These are phyloP conservation scores for Macrophomina pseudophaseolina DNA, from an alignment of 2,329 filamentous ascomycete genomes.

Conservation along the genomic window DNA sequence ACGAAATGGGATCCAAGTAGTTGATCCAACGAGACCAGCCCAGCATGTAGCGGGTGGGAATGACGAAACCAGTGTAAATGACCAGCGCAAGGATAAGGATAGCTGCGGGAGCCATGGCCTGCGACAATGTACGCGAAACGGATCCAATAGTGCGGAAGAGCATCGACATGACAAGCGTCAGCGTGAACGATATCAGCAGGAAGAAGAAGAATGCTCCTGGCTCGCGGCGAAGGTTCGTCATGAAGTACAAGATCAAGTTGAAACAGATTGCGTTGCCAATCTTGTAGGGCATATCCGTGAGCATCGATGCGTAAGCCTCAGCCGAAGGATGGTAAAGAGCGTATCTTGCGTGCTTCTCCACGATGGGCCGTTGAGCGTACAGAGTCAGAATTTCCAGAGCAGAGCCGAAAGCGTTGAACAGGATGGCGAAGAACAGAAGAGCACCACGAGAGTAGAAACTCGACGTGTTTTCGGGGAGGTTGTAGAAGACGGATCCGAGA, in stretches of 20 bases:
- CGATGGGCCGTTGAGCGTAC: constrained; percentile 83
- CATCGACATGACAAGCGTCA: constrained; percentile 51
- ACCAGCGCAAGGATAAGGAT: constrained; percentile 65
- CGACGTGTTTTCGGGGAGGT: constrained; percentile 63
- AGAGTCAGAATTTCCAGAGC: constrained; percentile 80
- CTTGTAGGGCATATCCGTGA: constrained; percentile 54
- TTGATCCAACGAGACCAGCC: constrained; percentile 82
- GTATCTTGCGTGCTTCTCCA: constrained; percentile 84
- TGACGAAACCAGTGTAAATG: constrained; percentile 63
- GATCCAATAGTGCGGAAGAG: constrained; percentile 60
- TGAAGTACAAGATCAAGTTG: constrained; percentile 57
- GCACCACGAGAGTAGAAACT: constrained; percentile 78
- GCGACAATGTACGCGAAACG: constrained; percentile 66
- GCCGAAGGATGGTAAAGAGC: constrained; percentile 85
- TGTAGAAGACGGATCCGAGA: constrained; percentile 78
- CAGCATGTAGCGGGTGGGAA: constrained; percentile 65
- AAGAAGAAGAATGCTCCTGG: constrained; percentile 57
- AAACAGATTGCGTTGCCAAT: constrained; percentile 48
- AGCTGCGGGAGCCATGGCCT: constrained; percentile 59
- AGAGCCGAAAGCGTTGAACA: constrained; percentile 79
- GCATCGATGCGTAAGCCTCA: constrained; percentile 73
- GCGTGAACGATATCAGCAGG: constrained; percentile 49
- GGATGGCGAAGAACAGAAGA: constrained; percentile 79
- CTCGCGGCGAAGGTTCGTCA: constrained; percentile 53
- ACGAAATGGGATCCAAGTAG: constrained; percentile 76